Conservation (phyloP, 352 stramenopile species). For the Globisporangium nodosum region DNA sequence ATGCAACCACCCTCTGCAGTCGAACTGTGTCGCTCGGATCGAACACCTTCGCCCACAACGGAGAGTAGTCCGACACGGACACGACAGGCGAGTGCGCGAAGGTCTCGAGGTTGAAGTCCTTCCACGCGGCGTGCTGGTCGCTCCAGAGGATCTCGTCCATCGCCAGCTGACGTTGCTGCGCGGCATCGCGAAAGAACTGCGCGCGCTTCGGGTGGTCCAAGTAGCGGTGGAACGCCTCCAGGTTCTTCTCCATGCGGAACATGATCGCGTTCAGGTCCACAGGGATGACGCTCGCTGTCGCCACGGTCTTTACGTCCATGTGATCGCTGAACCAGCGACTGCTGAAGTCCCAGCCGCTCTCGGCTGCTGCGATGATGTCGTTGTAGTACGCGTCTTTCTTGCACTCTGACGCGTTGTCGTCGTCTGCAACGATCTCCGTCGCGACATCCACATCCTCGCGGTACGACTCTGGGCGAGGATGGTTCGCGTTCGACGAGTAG, state of each 20-base stretch:
- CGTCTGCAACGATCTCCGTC: slow-evolving; percentile 54
- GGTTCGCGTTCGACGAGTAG: slow-evolving; percentile 67
- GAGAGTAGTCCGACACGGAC: slow-evolving; percentile 67
- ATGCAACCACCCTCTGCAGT: slow-evolving; percentile 36
- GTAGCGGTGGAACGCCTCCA: slow-evolving; percentile 54
- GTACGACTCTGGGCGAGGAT: slow-evolving; percentile 85
- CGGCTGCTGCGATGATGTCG: slow-evolving; percentile 75
- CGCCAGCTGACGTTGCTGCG: slow-evolving; percentile 30
- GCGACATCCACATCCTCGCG: slow-evolving; percentile 71
- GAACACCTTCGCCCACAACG: slow-evolving; percentile 73
- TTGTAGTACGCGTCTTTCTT: slow-evolving; percentile 79
- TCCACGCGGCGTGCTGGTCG: slow-evolving; percentile 46
- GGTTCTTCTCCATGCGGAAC: slow-evolving; percentile 71
- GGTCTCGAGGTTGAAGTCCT: slow-evolving; percentile 63
- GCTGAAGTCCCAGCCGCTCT: slow-evolving; percentile 91
- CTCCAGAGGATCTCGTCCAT: slow-evolving; percentile 78
- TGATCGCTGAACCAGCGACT: slow-evolving; percentile 74
- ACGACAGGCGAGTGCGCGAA: slow-evolving; percentile 34
- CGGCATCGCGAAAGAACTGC: slow-evolving; percentile 35
- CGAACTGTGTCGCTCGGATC: slow-evolving; percentile 37
- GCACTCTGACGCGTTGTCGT: slow-evolving; percentile 23
- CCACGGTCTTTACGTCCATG: slow-evolving; percentile 63
- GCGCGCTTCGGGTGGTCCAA: slow-evolving; percentile 42
- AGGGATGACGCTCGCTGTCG: slow-evolving; percentile 63
- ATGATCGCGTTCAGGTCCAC: slow-evolving; percentile 85